Percentiles rank a stretch among this genome's conserved stretches.
phyloP scores from a whole-genome alignment of 2,329 filamentous ascomycete genomes.

The Daldinia sp. region DNA sequence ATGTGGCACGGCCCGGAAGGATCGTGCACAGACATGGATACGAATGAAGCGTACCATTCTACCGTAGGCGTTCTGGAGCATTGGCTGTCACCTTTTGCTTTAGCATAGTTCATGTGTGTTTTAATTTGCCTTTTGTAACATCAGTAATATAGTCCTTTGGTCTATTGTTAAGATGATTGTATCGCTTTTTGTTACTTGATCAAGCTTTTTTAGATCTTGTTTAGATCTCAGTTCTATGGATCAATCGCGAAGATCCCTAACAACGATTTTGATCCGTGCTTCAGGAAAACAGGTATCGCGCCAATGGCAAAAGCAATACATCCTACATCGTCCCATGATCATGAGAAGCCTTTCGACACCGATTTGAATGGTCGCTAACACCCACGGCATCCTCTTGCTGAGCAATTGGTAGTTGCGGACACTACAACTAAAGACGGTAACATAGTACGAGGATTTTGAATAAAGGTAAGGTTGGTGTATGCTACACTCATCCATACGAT shows the following conservation, averaged over 20 bases:
- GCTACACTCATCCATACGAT: neutral
- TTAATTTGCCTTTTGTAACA: slow-evolving; percentile 1
- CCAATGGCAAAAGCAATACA: neutral
- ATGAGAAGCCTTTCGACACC: neutral
- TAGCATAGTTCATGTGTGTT: neutral
- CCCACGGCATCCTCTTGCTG: neutral
- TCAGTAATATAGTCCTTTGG: neutral
- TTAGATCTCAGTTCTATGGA: neutral
- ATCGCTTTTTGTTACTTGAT: neutral
- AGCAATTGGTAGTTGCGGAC: neutral
- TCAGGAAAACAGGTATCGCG: neutral
- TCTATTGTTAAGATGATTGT: neutral
- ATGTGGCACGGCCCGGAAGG: slow-evolving; percentile 10
- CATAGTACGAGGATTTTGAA: neutral
- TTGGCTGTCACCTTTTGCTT: neutral
- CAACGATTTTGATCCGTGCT: neutral
- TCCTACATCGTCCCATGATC: neutral
- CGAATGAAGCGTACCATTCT: neutral
- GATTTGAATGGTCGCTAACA: neutral
- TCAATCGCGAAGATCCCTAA: neutral
- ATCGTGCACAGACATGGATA: slow-evolving; percentile 3
- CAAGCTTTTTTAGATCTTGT: neutral
- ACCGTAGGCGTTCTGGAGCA: neutral
- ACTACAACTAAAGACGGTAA: neutral
- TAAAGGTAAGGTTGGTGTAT: neutral